phyloP scores from a whole-genome alignment of 1,284 basidiomycete species.

The Papiliotrema nemorosa region DNA sequence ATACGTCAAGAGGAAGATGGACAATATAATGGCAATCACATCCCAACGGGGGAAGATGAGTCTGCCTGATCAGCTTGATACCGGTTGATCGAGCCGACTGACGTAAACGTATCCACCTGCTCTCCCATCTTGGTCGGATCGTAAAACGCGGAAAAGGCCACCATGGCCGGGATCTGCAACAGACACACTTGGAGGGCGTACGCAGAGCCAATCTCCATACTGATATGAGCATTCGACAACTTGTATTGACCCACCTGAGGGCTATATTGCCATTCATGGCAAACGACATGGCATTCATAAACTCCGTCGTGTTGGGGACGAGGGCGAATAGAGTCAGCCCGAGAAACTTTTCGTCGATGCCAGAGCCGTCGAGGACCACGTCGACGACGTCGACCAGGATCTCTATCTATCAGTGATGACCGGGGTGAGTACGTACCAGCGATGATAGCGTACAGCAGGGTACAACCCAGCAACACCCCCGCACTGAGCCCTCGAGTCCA shows the following conservation, averaged over 20 bases:
- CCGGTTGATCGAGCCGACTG: slow-evolving; percentile 21
- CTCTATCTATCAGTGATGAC: slow-evolving; percentile 55
- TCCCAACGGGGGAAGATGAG: slow-evolving; percentile 99
- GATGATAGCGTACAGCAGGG: slow-evolving; percentile 90
- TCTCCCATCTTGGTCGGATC: slow-evolving; percentile 76
- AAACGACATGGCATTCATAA: slow-evolving; percentile 99
- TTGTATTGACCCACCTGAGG: slow-evolving; percentile 62
- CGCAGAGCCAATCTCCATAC: slow-evolving; percentile 99
- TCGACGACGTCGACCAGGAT: slow-evolving; percentile 94
- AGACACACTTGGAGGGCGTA: slow-evolving; percentile 98
- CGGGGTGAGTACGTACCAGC: slow-evolving; percentile 62
- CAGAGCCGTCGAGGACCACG: slow-evolving; percentile 85
- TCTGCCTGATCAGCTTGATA: slow-evolving; percentile 51
- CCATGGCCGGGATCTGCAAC: slow-evolving; percentile 97
- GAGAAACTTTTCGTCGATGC: slow-evolving; percentile 96
- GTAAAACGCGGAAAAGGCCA: slow-evolving; percentile 95
- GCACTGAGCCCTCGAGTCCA: slow-evolving; percentile 86
- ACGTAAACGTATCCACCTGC: slow-evolving; percentile 85
- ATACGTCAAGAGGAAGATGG: slow-evolving; percentile 96
- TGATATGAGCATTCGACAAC: slow-evolving; percentile 42
- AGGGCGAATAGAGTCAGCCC: slow-evolving; percentile 95
- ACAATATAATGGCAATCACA: slow-evolving; percentile 87
- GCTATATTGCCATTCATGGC: slow-evolving; percentile 97
- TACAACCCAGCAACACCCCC: slow-evolving; percentile 82
- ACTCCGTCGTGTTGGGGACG: slow-evolving; percentile 98